A percentile compares a stretch with the other conserved stretches of the same genome.
Conservation (phyloP, 1,139 yeast species). For the Wickerhamiella pararugosa region DNA sequence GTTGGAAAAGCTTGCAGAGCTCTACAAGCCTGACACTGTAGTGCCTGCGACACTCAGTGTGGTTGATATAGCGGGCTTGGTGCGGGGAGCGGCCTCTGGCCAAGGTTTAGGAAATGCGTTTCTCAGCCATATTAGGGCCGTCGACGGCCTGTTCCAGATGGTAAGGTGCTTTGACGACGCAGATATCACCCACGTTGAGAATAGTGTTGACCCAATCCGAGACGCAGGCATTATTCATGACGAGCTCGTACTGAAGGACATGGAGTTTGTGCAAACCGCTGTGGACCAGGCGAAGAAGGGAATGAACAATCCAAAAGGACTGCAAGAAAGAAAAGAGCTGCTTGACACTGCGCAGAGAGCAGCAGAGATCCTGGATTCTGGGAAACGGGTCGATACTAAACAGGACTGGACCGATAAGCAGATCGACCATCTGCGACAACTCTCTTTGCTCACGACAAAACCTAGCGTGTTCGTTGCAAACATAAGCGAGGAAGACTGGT, state of each 20-base stretch:
- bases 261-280: constrained; percentile 52
- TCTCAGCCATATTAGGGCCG: constrained; percentile 88
- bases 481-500: constrained; percentile 83
- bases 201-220: constrained; percentile 82
- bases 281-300: constrained; percentile 76
- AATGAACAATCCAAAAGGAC: constrained; percentile 61
- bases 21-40: constrained; percentile 55
- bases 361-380: constrained; percentile 51
- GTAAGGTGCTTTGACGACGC: constrained; percentile 92
- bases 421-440: constrained; percentile 73
- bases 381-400: constrained; percentile 73
- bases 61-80: constrained; percentile 90
- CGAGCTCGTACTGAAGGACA: constrained; percentile 84
- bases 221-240: constrained; percentile 79
- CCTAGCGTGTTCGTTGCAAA: constrained; percentile 84
- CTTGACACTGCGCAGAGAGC: constrained; percentile 65
- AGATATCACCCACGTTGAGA: constrained; percentile 86
- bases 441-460: constrained; percentile 73
- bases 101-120: constrained; percentile 95
- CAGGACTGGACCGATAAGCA: constrained; percentile 82
- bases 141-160: constrained; percentile 90
- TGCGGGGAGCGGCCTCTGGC: constrained; percentile 90
- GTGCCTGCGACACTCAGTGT: constrained; percentile 84
- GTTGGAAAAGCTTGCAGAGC: constrained; percentile 51
- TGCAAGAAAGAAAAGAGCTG: constrained; percentile 88